Evolutionary conservation across 1,139 yeast species (phyloP).

Genomic region (Diutina scorzettiae): DNA sequence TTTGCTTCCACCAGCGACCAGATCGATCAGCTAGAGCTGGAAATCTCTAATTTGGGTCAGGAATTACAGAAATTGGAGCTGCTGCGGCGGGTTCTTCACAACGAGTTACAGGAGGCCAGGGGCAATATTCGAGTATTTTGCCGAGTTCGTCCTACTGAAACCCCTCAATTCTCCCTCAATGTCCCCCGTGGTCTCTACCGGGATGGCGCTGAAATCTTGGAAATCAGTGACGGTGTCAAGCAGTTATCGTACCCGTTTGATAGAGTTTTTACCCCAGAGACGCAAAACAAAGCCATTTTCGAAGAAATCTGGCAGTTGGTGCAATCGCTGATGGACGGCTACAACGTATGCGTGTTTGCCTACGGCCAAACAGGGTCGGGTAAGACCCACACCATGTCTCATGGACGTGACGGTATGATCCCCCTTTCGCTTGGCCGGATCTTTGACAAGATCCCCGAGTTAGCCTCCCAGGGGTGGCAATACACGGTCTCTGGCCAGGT

Average conservation of each 20-base stretch:
- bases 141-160: conserved; percentile 54
- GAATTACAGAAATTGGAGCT: conserved; percentile 14
- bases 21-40: not conserved
- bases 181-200: not conserved
- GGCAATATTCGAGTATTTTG: conserved; percentile 92
- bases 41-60: not conserved
- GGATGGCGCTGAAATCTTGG: not conserved
- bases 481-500: conserved; percentile 64
- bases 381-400: conserved; percentile 85
- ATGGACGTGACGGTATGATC: conserved; percentile 63
- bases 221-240: not conserved
- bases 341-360: conserved; percentile 87
- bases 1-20: not conserved
- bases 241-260: conserved; percentile 36
- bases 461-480: conserved; percentile 51
- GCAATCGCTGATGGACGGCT: conserved; percentile 85
- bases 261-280: conserved; percentile 49
- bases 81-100: conserved; percentile 56
- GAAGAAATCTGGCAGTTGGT: conserved; percentile 79
- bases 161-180: not conserved
- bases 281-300: conserved; percentile 54
- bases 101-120: conserved; percentile 69
- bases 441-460: conserved; percentile 42
- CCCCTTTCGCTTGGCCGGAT: conserved; percentile 68
- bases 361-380: conserved; percentile 99